Conservation (phyloP, 2,329 filamentous ascomycete genomes). For the Fusarium sp. region DNA sequence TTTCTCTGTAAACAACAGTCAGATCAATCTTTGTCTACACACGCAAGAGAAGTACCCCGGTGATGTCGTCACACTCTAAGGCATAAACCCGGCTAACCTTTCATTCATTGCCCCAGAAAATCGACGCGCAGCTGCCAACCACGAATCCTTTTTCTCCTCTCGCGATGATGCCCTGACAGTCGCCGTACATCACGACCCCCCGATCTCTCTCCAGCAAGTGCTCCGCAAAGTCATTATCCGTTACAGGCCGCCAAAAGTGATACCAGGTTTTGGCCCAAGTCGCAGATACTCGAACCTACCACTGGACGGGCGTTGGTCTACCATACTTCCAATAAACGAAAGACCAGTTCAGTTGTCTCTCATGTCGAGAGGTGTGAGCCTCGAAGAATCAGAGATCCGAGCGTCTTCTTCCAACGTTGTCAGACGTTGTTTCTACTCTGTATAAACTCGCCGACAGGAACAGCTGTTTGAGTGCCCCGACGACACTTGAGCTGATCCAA, state of each 20-base stretch:
- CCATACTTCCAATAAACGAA: accelerated
- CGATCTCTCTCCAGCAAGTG: no score
- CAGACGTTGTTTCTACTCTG: neutral
- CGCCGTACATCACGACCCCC: neutral
- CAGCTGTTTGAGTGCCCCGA: accelerated
- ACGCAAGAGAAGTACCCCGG: no score
- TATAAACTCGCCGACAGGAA: accelerated
- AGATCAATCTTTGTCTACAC: accelerated
- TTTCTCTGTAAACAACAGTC: neutral
- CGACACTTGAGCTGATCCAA: neutral
- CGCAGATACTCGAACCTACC: neutral
- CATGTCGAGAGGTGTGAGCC: neutral
- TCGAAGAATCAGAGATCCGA: accelerated
- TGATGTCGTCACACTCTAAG: accelerated
- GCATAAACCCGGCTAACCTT: neutral
- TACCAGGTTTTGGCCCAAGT: no score
- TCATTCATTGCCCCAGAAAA: neutral
- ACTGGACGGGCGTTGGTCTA: accelerated
- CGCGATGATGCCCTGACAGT: accelerated
- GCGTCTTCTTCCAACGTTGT: accelerated
- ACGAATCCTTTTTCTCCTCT: no score
- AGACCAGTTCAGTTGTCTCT: accelerated
- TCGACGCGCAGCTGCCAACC: neutral
- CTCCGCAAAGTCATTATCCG: no score
- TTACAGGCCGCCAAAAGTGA: no score